Percentiles rank a stretch among this genome's conserved stretches.
These are phyloP conservation scores for Scedosporium dehoogii DNA, from an alignment of 2,329 filamentous ascomycete genomes.

Conservation along the genomic window DNA sequence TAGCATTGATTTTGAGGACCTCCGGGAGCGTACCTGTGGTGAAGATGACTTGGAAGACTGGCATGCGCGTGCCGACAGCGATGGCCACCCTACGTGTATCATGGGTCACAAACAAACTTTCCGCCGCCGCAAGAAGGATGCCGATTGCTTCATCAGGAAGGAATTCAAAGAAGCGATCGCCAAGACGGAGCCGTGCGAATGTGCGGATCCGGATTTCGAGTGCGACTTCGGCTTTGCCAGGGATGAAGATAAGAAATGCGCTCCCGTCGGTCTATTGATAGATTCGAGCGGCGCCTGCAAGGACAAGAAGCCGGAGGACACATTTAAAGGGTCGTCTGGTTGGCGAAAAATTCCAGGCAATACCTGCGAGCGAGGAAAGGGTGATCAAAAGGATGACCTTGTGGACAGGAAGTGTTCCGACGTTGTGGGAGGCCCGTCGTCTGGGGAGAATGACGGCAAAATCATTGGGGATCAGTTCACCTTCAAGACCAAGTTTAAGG, in stretches of 20 bases:
- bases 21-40: slow-evolving; percentile 72
- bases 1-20: slow-evolving; percentile 70
- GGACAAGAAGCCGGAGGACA: slow-evolving; percentile 51
- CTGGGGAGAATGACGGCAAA: slow-evolving; percentile 42
- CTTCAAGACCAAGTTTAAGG: slow-evolving; percentile 49
- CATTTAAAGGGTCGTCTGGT: slow-evolving; percentile 76
- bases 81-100: slow-evolving; percentile 75
- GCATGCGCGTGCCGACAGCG: slow-evolving; percentile 71
- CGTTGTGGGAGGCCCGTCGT: slow-evolving; percentile 30
- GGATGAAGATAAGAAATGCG: slow-evolving; percentile 53
- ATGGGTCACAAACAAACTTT: slow-evolving; percentile 96
- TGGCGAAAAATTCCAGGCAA: slow-evolving; percentile 87
- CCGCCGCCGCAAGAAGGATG: slow-evolving; percentile 72
- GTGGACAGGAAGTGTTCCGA: slow-evolving; percentile 67
- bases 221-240: slow-evolving; percentile 88
- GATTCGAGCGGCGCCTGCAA: slow-evolving; percentile 67
- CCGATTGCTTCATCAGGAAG: slow-evolving; percentile 79
- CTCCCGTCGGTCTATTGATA: slow-evolving; percentile 49
- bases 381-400: slow-evolving; percentile 58
- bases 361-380: slow-evolving; percentile 52
- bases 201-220: slow-evolving; percentile 78
- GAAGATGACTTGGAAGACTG: slow-evolving; percentile 77
- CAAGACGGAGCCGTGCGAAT: slow-evolving; percentile 66
- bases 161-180: slow-evolving; percentile 72
- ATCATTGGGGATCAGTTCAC: slow-evolving; percentile 49